Percentiles rank a stretch among this genome's conserved stretches.
These are phyloP conservation scores for Backusella mclennaniae DNA, from an alignment of 192 early-diverging fungal species.

Conservation along the genomic window DNA sequence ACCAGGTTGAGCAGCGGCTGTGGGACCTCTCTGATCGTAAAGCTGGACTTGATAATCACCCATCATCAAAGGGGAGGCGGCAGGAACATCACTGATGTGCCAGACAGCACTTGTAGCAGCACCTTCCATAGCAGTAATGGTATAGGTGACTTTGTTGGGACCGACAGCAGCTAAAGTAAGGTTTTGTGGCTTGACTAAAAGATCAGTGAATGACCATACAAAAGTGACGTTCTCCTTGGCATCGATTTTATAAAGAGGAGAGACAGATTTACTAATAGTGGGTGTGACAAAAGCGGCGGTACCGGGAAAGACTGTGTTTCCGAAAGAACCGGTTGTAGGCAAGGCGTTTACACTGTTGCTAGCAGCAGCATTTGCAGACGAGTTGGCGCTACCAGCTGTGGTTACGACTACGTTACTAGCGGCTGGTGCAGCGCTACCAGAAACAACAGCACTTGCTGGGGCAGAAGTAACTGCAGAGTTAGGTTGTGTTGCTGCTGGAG, in stretches of 20 bases:
- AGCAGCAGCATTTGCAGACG: background rate
- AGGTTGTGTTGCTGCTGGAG: conserved; percentile 7
- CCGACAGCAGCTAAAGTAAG: conserved; percentile 32
- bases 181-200: conserved; percentile 29
- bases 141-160: conserved; percentile 23
- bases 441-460: background rate
- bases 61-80: conserved; percentile 32
- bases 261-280: conserved; percentile 28
- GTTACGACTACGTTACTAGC: background rate
- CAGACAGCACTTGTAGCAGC: conserved; percentile 31
- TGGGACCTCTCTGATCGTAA: conserved; percentile 36
- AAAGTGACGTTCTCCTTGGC: conserved; percentile 36
- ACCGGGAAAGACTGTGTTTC: conserved; percentile 25
- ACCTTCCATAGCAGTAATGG: conserved; percentile 25
- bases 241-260: conserved; percentile 29
- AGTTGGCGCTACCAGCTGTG: background rate
- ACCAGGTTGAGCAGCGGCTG: conserved; percentile 21
- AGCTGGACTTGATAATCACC: conserved; percentile 35
- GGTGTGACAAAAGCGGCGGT: conserved; percentile 24
- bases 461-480: background rate
- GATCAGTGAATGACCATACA: conserved; percentile 34
- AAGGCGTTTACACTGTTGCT: conserved; percentile 17
- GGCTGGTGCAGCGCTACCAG: background rate
- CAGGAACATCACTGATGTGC: conserved; percentile 23
- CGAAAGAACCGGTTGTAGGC: conserved; percentile 30